Percentiles rank a stretch among this genome's conserved stretches.
Evolutionary conservation across 2,329 filamentous ascomycete species (phyloP).

Genomic region (Monosporascus sp.): DNA sequence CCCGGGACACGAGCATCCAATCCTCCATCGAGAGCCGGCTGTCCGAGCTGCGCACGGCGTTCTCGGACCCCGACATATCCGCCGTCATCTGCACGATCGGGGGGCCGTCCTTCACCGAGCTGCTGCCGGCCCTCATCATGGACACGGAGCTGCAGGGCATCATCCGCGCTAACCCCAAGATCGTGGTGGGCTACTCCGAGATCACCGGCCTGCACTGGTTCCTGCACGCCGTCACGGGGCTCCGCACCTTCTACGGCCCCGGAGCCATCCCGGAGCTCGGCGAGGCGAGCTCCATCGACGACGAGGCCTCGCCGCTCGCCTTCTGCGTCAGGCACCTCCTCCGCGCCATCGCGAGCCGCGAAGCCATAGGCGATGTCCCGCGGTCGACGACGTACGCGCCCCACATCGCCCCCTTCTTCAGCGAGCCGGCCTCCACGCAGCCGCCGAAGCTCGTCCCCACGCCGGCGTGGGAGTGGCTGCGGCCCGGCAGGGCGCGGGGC

Average conservation of each 20-base stretch:
- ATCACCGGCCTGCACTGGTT: conserved; percentile 39
- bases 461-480: conserved; percentile 32
- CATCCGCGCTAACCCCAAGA: conserved; percentile 33
- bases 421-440: conserved; percentile 16
- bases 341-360: conserved; percentile 19
- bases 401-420: conserved; percentile 14
- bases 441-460: conserved; percentile 24
- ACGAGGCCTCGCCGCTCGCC: conserved; percentile 22
- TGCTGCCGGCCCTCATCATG: conserved; percentile 31
- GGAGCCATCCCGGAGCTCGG: conserved; percentile 34
- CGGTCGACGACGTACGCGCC: conserved; percentile 29
- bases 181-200: conserved; percentile 38
- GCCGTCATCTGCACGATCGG: conserved; percentile 37
- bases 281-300: conserved; percentile 16
- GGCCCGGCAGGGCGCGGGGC: conserved; percentile 32
- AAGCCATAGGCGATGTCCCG: conserved; percentile 26
- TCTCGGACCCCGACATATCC: conserved; percentile 29
- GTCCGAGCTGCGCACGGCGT: conserved; percentile 32
- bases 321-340: conserved; percentile 29
- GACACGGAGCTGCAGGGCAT: conserved; percentile 29
- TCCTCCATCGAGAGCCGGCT: conserved; percentile 31
- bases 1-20: conserved; percentile 22
- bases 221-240: conserved; percentile 29
- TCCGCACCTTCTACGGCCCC: conserved; percentile 41
- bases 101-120: conserved; percentile 33